Base-by-base conservation (phyloP, 345 rosid species). In the Turritis glabra region DNA sequence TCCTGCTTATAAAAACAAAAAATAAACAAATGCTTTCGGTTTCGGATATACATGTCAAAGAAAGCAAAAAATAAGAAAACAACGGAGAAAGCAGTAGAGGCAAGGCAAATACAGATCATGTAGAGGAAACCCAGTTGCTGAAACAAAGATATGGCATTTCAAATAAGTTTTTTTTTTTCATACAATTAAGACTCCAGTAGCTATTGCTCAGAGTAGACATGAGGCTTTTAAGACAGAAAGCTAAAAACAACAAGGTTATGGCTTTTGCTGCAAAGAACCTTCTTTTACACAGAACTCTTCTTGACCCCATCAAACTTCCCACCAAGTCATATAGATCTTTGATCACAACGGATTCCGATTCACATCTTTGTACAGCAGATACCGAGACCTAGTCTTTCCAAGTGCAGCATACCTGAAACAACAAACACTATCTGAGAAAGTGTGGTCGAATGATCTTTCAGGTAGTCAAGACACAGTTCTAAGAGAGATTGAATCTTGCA, bases 371-470 rank as follows among this genome's bases (percentile, higher is more conserved):
- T 90, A 92, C 25, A 92, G 80, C 75, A 90, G 22, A 83, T 88
- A 92, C 8, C 95, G 82, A 7, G 87, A 44, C 47, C 85, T 71
- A 25, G 87, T 87, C 74, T 85, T 90, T 40, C 98, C 95, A 0
- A 92, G 91, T 5, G 95, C 95, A 79, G 89, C 93, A 78, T 92
- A 90, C 96, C 94, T 89, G 88, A 77, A 82, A 73, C 74, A 5
- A 22, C 50, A 5, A 51, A 55, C 7, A 37, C 1, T 46, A 46
- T 23, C 14, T 65, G 38, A 75, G 64, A 75, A 9, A n/a, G 33
- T 59, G 53, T 40, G 69, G 56, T 60, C 18, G 17, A 38, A 17
- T 60, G 48, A 61, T 41, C 18, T 23, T 68, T 51, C 41, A 22
- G 38, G 68, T 60, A 13, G 13, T 43, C 19, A 62, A 32, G 23